Base-by-base conservation (phyloP, 148 eudicot species). In the Camellia lanceoleosa region DNA sequence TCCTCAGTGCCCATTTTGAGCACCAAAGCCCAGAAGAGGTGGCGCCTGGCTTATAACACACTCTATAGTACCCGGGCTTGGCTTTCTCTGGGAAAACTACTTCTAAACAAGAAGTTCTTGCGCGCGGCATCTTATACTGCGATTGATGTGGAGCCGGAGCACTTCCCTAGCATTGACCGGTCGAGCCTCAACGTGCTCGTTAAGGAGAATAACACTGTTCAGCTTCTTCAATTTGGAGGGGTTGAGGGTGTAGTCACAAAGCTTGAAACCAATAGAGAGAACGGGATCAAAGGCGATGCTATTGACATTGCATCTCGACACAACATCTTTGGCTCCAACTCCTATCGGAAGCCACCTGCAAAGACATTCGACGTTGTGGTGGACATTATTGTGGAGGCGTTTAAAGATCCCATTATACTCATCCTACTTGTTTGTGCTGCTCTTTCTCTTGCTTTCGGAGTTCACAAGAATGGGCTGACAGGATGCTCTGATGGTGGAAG, bases 221-320 rank as follows among this genome's bases (percentile, higher is more conserved):
- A n/a, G 59, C 74, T 71, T 71, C 74, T 0, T n/a, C 58, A 71
- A 59, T n/a, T 71, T 18, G 74, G 74, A 46, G 19, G 74, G 58
- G 38, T 71, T 47, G 58, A n/a, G 51, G 74, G 58, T 16, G 59
- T 71, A 5, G 5, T 19, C 7, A 1, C 38, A 16, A 59, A 10
- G 3, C 74, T 71, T 5, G 4, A 71, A n/a, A 16, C 38, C 59
- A 51, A 51, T 7, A 0, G 3, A 16, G 74, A 71, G 41, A n/a
- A 71, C n/a, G 74, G 74, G 58, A 71, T 71, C 38, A 7, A 7
- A 2, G 74, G 74, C 6, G 58, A 71, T n/a, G 15, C 0, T 8
- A 13, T 0, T 47, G 74, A 71, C 58, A 49, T 71, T 1, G 38
- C 74, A 30, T 3, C 3, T 3, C 74, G 74, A 18, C 23, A 49